Base-by-base conservation (phyloP, 1,284 basidiomycete genomes). In the Schizophyllum commune region DNA sequence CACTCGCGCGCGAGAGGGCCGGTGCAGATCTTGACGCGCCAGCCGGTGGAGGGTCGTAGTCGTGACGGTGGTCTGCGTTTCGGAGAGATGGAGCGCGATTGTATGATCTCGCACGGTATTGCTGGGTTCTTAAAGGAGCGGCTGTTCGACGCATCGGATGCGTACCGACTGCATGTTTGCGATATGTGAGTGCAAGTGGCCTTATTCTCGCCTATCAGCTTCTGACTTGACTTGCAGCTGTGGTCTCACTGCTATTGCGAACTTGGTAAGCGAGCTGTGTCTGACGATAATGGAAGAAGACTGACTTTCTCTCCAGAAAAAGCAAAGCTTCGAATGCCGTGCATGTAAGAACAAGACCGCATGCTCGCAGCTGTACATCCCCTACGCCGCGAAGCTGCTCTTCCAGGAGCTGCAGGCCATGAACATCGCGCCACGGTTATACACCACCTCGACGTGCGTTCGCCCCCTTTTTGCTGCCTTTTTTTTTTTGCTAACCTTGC, bases 61-160 rank as follows among this genome's bases (percentile, higher is more conserved):
- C 87, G 97, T 75, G 97, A 98, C 71, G 97, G 97, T 82, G 97
- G 97, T 74, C 78, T 99, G 67, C 94, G 97, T 69, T 99, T 99
- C 83, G 97, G 96, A 82, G 97, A 99, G 83, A 99, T 99, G 97
- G 96, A 99, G 74, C 92, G 94, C 74, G 96, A 98, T 85, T 99
- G 96, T 76, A 99, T 99, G 97, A 98, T 99, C 66, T 97, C 96
- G 51, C 97, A 99, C 79, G 97, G 97, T 74, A 96, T 98, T 66
- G 96, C 97, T 47, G 92, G 87, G 2, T 99, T 99, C 87, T 76
- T 99, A 74, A 96, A 96, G 75, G 94, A 96, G 77, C 89, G 94
- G 66, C 79, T 96, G 72, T 96, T 94, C 69, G 94, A 94, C 75
- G 91, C 90, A 20, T 95, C 92, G 69, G 95, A 97, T 73, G 94